These are phyloP conservation scores for Polyrhizophydium stewartii DNA, from an alignment of 371 early-diverging fungal species.

Conservation along the genomic window DNA sequence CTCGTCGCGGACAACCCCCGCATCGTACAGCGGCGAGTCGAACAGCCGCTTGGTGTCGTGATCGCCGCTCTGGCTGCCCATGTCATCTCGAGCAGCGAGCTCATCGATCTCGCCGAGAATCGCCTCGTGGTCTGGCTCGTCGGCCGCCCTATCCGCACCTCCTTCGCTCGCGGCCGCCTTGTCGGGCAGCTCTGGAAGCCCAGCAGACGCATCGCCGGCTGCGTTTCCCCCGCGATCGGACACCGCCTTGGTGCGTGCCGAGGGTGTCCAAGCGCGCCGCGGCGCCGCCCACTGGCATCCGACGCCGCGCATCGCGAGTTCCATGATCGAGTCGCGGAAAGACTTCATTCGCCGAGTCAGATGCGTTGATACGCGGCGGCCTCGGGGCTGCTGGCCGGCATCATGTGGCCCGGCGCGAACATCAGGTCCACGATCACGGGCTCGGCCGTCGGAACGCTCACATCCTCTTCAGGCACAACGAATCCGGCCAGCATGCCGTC, in stretches of 20 bases:
- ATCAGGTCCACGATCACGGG: conserved; percentile 41
- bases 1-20: background rate
- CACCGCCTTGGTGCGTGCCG: background rate
- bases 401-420: conserved; percentile 38
- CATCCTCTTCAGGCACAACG: conserved; percentile 6
- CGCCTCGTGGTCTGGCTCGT: background rate
- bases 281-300: conserved; percentile 4
- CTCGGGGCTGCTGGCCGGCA: conserved; percentile 24
- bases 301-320: background rate
- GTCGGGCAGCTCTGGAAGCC: background rate
- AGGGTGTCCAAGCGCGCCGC: background rate
- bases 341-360: background rate
- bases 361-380: conserved; percentile 30
- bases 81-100: background rate
- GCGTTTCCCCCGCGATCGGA: background rate
- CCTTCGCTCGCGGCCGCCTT: background rate
- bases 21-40: background rate
- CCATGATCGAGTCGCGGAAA: background rate
- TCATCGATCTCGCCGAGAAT: background rate
- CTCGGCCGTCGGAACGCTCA: conserved; percentile 17
- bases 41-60: too few species aligned
- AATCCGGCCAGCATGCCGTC: conserved; percentile 6
- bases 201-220: background rate
- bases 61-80: too few species aligned
- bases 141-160: background rate